Base-by-base conservation (phyloP, 306 rosid species). In the Vigna radiata region DNA sequence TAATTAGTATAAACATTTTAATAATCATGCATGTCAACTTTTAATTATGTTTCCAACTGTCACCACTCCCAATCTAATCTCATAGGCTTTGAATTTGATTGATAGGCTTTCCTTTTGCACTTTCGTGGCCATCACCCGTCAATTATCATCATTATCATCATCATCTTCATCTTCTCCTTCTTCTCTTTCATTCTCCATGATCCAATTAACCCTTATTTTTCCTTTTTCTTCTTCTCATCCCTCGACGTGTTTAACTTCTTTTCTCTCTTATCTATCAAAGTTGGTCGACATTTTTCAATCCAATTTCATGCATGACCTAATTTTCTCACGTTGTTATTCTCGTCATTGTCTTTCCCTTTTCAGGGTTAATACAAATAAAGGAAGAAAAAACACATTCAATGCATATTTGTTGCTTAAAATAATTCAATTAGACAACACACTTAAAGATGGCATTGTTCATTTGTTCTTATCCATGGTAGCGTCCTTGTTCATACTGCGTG, bases 21-120 rank as follows among this genome's bases (percentile, higher is more conserved):
- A 49, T 19, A 31, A 83, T 81, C 59, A 74, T 81, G 75, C 59
- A 74, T 81, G 75, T 68, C 81, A 52, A 72, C 72, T 78, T 85
- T 72, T 61, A 79, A 79, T 80, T 68, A 77, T 70, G 23, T 29
- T 52, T 29, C 31, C 48, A 41, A 78, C 54, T 80, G 72, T 33
- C 72, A 67, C 60, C 58, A 19, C 64, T 67, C 47, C 70, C 76
- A 7, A 48, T 81, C 72, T 67, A 74, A 67, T 74, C 84, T 48
- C 48, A 3, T 81, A 68, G 80, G 44, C 47, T 67, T 81, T 80
- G 55, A 70, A 66, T 53, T 53, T 50, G 65, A 52, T 76, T 8
- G 31, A 66, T 70, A 66, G 77, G 46, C 72, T 37, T 46, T 18
- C 56, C 54, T 72, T 63, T 75, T 7, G 60, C 75, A 62, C 55